Evolutionary conservation across 805 yeast species (phyloP), one percentile per base, ranked within the genome.

Genomic region (Wickerhamiella sorbophila): DNA sequence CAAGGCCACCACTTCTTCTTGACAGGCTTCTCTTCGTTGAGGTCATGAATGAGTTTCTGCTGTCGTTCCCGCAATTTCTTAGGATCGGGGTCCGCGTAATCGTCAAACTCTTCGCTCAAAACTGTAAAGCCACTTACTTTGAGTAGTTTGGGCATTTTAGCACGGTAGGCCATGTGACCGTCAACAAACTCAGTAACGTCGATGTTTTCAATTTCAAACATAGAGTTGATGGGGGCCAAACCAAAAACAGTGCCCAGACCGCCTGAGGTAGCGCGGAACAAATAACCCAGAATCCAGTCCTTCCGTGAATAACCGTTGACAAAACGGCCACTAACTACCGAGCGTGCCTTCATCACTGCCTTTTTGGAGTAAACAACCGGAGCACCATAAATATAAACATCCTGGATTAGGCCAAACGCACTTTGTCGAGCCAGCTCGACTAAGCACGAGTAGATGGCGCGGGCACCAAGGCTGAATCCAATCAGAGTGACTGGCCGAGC

Each of bases 141-240:
- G 49, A 91, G 58, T 35, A 91, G 67, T 51, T 74, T 75, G 1
- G 99, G 99, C 72, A 91, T 85, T 10, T 85, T 86, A 47, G 79
- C 79, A 64, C 98, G 79, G 62, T 91, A 91, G n/a, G 81, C 85
- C 95, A 91, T 84, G 64, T 91, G 98, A 1, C 98, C 98, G 46
- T 81, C 86, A 3, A 88, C 95, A 41, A 69, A 53, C 16, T 77
- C 85, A 0, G 97, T 82, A 54, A 94, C 84, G 55, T 91, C 93
- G 48, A 79, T 70, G 59, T 88, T 88, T 49, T 86, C 94, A 24
- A 91, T 67, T 15, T 47, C 40, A 5, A 44, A 44, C 9, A 42
- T 39, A 5, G 44, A 49, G 37, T 61, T 66, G 31, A 88, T 71
- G 4, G 87, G 79, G 0, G 94, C 77, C 22, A 91, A 66, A 0